A percentile compares a stretch with the other conserved stretches of the same genome.
phyloP scores from a whole-genome alignment of 192 early-diverging fungal species.

The Cladochytrium replicatum region DNA sequence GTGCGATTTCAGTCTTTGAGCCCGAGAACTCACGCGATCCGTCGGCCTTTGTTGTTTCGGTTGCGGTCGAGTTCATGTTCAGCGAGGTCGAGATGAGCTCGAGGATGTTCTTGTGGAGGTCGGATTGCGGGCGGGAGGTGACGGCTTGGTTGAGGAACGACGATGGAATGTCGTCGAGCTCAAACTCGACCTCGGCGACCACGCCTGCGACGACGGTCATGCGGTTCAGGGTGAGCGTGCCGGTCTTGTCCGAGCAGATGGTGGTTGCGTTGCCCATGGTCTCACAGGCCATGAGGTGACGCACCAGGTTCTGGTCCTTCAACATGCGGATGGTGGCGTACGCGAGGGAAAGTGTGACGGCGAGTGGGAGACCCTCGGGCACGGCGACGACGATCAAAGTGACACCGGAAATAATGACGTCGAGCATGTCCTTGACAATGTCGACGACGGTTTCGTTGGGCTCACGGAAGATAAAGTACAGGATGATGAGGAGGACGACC shows the following conservation, averaged over 20 bases:
- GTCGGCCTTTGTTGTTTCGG: constrained; percentile 8
- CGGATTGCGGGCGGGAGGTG: constrained; percentile 21
- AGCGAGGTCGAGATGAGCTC: constrained; percentile 29
- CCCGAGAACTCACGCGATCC: constrained; percentile 53
- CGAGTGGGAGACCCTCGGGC: constrained; percentile 94
- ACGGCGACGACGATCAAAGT: constrained; percentile 96
- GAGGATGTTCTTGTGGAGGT: constrained; percentile 24
- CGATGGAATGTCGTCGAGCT: constrained; percentile 33
- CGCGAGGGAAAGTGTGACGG: constrained; percentile 90
- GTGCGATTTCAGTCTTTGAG: constrained; percentile 90
- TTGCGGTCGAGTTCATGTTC: constrained; percentile 34
- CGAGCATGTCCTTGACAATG: constrained; percentile 39
- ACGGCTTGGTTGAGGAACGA: constrained; percentile 26
- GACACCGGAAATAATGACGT: constrained; percentile 80
- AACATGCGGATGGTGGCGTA: constrained; percentile 92
- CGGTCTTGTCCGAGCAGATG: constrained; percentile 98
- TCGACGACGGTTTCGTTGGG: constrained; percentile 18
- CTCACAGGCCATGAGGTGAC: constrained; percentile 92
- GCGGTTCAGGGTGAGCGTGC: constrained; percentile 92
- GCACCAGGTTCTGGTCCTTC: constrained; percentile 94
- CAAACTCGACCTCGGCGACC: constrained; percentile 58
- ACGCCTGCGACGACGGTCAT: constrained; percentile 94
- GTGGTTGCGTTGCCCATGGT: constrained; percentile 98
- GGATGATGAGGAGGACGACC: constrained; percentile 77
- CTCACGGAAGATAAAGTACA: constrained; percentile 55